Percentiles rank a stretch among this genome's conserved stretches.
phyloP scores from a whole-genome alignment of 78 protist genomes.

The Pelomyxa schiedti region DNA sequence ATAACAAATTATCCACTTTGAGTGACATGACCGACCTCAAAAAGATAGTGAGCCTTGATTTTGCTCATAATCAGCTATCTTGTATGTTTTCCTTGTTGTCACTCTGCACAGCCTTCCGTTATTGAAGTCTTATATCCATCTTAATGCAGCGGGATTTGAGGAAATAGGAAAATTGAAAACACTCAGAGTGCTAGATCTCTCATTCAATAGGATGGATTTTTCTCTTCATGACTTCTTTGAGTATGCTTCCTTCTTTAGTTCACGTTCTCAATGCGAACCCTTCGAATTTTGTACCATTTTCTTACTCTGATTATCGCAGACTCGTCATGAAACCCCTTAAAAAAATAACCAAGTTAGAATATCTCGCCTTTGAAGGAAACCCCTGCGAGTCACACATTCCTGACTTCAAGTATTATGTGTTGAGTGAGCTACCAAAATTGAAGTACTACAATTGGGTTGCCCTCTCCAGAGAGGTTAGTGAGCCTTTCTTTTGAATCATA shows the following conservation, averaged over 20 bases:
- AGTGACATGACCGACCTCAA: conserved; percentile 19
- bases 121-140: no score
- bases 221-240: conserved; percentile 12
- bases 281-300: no score
- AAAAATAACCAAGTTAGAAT: conserved; percentile 26
- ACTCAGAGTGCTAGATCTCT: conserved; percentile 25
- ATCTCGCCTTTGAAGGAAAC: conserved; percentile 25
- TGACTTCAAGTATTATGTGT: conserved; percentile 18
- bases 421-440: conserved; percentile 20
- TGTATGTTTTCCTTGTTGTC: no score
- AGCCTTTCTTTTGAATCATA: no score
- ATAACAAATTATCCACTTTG: conserved; percentile 13
- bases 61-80: conserved; percentile 11
- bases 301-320: no score
- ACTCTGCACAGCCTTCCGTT: no score
- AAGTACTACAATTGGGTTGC: conserved; percentile 28
- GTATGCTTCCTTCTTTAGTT: no score
- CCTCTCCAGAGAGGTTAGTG: conserved; percentile 22
- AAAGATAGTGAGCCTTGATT: conserved; percentile 22
- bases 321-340: conserved; percentile 8
- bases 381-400: conserved; percentile 14
- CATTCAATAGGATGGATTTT: conserved; percentile 13
- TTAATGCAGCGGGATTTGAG: conserved; percentile 35
- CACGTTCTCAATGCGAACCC: no score
- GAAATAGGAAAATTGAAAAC: conserved; percentile 19